Evolutionary conservation across 306 rosid genomes (phyloP).

Genomic region (Quercus mongolica): DNA sequence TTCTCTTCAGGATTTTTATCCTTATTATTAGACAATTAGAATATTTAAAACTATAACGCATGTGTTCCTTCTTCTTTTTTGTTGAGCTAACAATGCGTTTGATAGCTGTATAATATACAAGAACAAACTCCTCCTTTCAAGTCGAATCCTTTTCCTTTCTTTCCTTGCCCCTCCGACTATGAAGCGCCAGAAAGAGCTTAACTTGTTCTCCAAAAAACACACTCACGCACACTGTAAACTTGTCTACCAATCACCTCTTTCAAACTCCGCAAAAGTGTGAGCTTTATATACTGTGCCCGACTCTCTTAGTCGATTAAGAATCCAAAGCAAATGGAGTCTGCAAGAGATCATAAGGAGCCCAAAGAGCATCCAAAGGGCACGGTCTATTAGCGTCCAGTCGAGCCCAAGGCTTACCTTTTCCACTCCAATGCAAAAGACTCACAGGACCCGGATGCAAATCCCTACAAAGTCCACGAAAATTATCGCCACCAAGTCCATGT

Average conservation of each 20-base stretch:
- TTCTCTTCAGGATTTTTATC: constrained; percentile 6
- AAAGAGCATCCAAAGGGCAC: constrained; percentile 83
- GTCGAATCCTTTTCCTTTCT: not conserved
- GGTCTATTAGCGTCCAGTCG: constrained; percentile 81
- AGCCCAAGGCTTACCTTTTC: constrained; percentile 94
- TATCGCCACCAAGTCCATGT: constrained; percentile 85
- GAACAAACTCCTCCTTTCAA: not conserved
- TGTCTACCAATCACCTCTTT: not conserved
- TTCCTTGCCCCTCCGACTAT: not conserved
- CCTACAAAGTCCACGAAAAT: constrained; percentile 71
- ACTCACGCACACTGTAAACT: not conserved
- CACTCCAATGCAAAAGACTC: constrained; percentile 93
- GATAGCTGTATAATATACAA: not conserved
- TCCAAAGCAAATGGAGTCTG: constrained; percentile 74
- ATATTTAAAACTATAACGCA: not conserved
- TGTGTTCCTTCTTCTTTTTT: not conserved
- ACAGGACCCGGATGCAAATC: constrained; percentile 87
- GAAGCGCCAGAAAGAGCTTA: constrained; percentile 1
- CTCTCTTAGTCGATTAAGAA: constrained; percentile 20
- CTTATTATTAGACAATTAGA: not conserved
- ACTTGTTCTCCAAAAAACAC: not conserved
- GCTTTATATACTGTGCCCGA: too few species aligned
- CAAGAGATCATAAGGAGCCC: constrained; percentile 90
- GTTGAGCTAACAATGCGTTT: not conserved
- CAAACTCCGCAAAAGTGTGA: too few species aligned